A percentile compares a stretch with the other conserved stretches of the same genome.
phyloP scores from a whole-genome alignment of 352 stramenopile species.

The Globisporangium carolinianum region DNA sequence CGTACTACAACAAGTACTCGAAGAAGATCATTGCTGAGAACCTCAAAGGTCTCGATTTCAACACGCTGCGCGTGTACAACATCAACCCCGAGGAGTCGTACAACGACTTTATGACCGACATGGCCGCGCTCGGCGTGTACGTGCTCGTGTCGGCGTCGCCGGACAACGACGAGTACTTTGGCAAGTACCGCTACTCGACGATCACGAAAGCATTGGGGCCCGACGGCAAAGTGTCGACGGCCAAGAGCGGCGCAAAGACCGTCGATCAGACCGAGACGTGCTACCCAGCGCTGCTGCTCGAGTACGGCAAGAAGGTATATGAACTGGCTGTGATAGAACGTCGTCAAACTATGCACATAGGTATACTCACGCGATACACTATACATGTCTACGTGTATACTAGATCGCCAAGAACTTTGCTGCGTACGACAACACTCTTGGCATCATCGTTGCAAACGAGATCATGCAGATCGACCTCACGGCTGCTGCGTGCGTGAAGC shows the following conservation, averaged over 20 bases:
- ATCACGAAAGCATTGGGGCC: slow-evolving; percentile 62
- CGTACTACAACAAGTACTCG: slow-evolving; percentile 82
- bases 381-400: too few species aligned
- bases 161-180: slow-evolving; percentile 80
- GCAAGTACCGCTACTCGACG: slow-evolving; percentile 78
- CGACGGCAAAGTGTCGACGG: slow-evolving; percentile 27
- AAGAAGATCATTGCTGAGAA: slow-evolving; percentile 61
- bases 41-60: slow-evolving; percentile 70
- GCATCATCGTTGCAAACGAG: slow-evolving; percentile 81
- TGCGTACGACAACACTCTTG: slow-evolving; percentile 83
- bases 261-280: slow-evolving; percentile 71
- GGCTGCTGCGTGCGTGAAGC: slow-evolving; percentile 73
- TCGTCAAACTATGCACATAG: not conserved
- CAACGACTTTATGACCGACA: slow-evolving; percentile 80
- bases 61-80: slow-evolving; percentile 84
- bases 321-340: not conserved
- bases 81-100: slow-evolving; percentile 82
- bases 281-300: slow-evolving; percentile 74
- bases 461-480: slow-evolving; percentile 82
- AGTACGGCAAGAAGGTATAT: slow-evolving; percentile 76
- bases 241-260: slow-evolving; percentile 34
- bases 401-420: slow-evolving; percentile 85
- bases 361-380: not conserved
- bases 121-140: slow-evolving; percentile 71
- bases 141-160: slow-evolving; percentile 75